A percentile compares a stretch with the other conserved stretches of the same genome.
These are phyloP conservation scores for Ampelocalamus luodianensis DNA, from an alignment of 176 grass and related monocot species.

Conservation along the genomic window DNA sequence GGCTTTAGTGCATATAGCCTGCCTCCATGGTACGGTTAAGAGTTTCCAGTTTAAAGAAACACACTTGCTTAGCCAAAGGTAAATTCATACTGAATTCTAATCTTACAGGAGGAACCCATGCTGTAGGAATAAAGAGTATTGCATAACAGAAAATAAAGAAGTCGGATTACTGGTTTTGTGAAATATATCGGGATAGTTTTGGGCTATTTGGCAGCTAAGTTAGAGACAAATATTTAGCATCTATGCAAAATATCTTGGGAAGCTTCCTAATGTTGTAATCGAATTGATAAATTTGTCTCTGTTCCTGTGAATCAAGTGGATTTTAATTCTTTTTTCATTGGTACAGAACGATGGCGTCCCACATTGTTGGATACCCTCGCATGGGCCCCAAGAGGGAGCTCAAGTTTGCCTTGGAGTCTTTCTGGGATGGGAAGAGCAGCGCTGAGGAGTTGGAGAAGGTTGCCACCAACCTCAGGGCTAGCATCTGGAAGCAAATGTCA, in stretches of 20 bases:
- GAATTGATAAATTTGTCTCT: not conserved
- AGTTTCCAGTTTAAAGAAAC: constrained; percentile 33
- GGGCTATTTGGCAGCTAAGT: not conserved
- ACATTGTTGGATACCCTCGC: constrained; percentile 96
- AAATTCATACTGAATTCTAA: constrained; percentile 19
- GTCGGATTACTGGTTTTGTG: not conserved
- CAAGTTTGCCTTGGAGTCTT: constrained; percentile 95
- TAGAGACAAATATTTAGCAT: constrained; percentile 11
- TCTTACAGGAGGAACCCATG: constrained; percentile 1
- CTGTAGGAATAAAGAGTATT: not conserved
- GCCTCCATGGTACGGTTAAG: constrained; percentile 16
- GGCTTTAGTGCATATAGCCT: constrained; percentile 33
- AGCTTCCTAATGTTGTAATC: not conserved
- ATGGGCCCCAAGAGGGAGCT: constrained; percentile 99
- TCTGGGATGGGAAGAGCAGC: constrained; percentile 93
- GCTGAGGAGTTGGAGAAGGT: constrained; percentile 92
- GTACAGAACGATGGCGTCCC: constrained; percentile 85
- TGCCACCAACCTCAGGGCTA: constrained; percentile 67
- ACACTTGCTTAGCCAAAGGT: constrained; percentile 39
- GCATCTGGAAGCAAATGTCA: constrained; percentile 97
- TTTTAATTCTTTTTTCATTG: not conserved
- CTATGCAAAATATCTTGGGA: not conserved
- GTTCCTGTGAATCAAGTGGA: constrained; percentile 6
- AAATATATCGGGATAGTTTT: not conserved
- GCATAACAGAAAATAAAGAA: not conserved